phyloP scores from a whole-genome alignment of 352 stramenopile genomes.

The Phytophthora melonis region DNA sequence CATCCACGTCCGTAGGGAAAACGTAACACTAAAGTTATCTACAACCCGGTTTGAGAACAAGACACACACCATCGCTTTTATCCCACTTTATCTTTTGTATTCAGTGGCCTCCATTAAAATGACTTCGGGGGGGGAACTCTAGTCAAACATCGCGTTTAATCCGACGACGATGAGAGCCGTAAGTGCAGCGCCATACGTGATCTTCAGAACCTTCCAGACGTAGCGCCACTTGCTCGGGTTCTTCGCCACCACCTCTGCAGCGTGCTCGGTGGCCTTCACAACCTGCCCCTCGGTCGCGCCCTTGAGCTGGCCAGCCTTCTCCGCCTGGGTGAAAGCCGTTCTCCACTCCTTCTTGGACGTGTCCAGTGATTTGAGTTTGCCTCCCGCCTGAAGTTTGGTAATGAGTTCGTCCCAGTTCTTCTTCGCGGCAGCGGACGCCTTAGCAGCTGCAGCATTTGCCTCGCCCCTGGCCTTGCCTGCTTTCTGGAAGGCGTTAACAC shows the following conservation, averaged over 20 bases:
- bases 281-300: conserved; percentile 1
- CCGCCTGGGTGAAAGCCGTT: conserved; percentile 9
- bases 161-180: conserved; percentile 14
- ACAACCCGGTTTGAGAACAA: too few species aligned
- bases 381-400: conserved; percentile 1
- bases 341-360: conserved; percentile 3
- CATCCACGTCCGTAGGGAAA: too few species aligned
- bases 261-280: conserved; percentile 17
- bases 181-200: conserved; percentile 5
- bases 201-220: conserved; percentile 18
- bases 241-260: conserved; percentile 2
- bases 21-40: too few species aligned
- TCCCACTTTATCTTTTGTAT: too few species aligned
- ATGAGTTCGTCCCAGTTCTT: background rate
- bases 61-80: too few species aligned
- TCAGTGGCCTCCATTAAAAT: too few species aligned
- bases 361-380: background rate
- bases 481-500: background rate
- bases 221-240: conserved; percentile 29
- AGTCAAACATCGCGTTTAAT: background rate
- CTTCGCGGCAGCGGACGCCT: background rate
- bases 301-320: conserved; percentile 9
- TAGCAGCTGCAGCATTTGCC: background rate
- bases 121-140: background rate
- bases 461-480: background rate